A percentile compares a stretch with the other conserved stretches of the same genome.
Evolutionary conservation across 2,329 filamentous ascomycete genomes (phyloP).

Genomic region (Cladosporium sp.): DNA sequence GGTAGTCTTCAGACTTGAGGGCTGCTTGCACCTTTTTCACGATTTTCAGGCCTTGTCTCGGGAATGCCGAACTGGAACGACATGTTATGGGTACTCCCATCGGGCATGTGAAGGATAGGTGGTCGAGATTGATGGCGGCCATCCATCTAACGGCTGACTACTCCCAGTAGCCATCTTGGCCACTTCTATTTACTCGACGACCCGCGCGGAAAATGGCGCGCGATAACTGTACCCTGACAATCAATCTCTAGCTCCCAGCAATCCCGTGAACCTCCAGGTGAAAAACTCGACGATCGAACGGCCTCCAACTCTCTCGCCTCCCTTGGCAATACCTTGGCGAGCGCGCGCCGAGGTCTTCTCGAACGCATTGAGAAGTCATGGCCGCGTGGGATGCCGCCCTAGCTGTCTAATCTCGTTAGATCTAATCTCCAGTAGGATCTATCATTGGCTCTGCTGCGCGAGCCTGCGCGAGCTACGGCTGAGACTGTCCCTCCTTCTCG

Average conservation of each 20-base stretch:
- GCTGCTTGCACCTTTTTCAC: neutral
- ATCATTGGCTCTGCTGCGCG: neutral
- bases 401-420: slow-evolving; percentile 6
- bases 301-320: neutral
- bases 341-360: slow-evolving; percentile 10
- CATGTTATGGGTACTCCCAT: neutral
- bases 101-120: neutral
- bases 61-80: neutral
- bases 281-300: neutral
- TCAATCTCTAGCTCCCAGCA: neutral
- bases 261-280: neutral
- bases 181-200: neutral
- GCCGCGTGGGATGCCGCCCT: slow-evolving; percentile 6
- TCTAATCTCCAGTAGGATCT: neutral
- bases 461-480: neutral
- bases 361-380: neutral
- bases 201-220: neutral
- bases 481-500: neutral
- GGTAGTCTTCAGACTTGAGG: neutral
- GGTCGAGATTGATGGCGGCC: neutral
- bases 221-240: neutral
- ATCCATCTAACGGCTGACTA: neutral
- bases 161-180: neutral
- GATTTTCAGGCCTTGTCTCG: neutral
- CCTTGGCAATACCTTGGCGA: slow-evolving; percentile 12